Evolutionary conservation across 2,329 filamentous ascomycete genomes (phyloP).

Genomic region (Davidsoniella eucalypti): DNA sequence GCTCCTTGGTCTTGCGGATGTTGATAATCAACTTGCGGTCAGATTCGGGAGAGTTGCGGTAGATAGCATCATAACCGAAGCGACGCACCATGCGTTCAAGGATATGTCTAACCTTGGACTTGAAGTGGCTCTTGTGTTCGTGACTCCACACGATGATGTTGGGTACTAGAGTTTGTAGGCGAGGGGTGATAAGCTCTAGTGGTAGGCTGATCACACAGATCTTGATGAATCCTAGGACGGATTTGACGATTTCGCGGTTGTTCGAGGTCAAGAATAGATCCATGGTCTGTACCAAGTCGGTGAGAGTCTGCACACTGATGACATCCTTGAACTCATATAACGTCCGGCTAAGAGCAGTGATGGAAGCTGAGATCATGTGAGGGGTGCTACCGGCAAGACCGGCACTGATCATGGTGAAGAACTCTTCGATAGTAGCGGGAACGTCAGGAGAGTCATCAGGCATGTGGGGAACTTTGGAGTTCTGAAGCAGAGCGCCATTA

Average conservation of each 20-base stretch:
- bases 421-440: slow-evolving; percentile 76
- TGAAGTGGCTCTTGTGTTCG: slow-evolving; percentile 95
- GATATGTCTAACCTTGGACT: slow-evolving; percentile 95
- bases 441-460: slow-evolving; percentile 60
- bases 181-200: slow-evolving; percentile 58
- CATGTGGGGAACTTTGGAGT: slow-evolving; percentile 79
- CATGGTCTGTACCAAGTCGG: slow-evolving; percentile 83
- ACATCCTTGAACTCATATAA: slow-evolving; percentile 74
- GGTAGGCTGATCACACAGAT: slow-evolving; percentile 81
- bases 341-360: slow-evolving; percentile 84
- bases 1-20: slow-evolving; percentile 87
- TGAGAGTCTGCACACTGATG: slow-evolving; percentile 52
- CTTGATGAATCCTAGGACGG: slow-evolving; percentile 90
- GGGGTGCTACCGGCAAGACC: slow-evolving; percentile 84
- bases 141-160: slow-evolving; percentile 93
- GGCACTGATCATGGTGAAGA: slow-evolving; percentile 95
- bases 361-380: slow-evolving; percentile 95
- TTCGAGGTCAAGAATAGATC: slow-evolving; percentile 92
- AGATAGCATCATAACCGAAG: slow-evolving; percentile 69
- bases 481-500: slow-evolving; percentile 59
- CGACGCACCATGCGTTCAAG: slow-evolving; percentile 84
- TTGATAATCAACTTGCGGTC: slow-evolving; percentile 85
- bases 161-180: slow-evolving; percentile 62
- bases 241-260: slow-evolving; percentile 91
- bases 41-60: slow-evolving; percentile 64